Conservation (phyloP, 495 filamentous ascomycete genomes). For the Glonium stellatum region DNA sequence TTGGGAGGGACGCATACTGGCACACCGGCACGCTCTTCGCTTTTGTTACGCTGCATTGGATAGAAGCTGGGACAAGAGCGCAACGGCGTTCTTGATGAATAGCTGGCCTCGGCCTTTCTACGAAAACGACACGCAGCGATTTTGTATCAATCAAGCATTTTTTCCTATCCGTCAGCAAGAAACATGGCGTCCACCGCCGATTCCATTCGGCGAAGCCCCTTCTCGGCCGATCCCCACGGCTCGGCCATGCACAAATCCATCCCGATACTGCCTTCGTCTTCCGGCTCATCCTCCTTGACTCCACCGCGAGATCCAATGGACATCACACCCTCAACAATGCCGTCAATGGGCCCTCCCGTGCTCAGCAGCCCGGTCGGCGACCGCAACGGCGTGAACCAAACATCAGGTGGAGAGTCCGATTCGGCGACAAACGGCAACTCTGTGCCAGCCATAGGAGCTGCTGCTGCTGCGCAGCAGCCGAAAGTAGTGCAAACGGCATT, state of each 20-base stretch:
- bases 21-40: background rate
- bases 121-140: background rate
- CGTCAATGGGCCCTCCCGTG: conserved; percentile 33
- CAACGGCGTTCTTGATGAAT: background rate
- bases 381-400: conserved; percentile 15
- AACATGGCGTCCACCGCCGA: conserved; percentile 34
- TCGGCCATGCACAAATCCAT: conserved; percentile 31
- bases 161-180: background rate
- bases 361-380: conserved; percentile 33
- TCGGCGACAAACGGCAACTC: conserved; percentile 27
- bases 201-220: conserved; percentile 31
- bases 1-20: background rate
- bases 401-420: conserved; percentile 11
- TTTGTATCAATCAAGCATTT: background rate
- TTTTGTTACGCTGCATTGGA: background rate
- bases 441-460: conserved; percentile 48
- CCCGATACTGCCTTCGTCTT: conserved; percentile 36
- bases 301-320: conserved; percentile 34
- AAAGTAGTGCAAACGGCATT: conserved; percentile 99
- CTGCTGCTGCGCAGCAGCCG: conserved; percentile 83
- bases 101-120: background rate
- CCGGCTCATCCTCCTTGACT: conserved; percentile 14
- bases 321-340: conserved; percentile 25
- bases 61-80: background rate
- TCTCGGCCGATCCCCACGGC: conserved; percentile 25